These are phyloP conservation scores for Auricularia auricula-judae DNA, from an alignment of 768 basidiomycete genomes.

Conservation along the genomic window DNA sequence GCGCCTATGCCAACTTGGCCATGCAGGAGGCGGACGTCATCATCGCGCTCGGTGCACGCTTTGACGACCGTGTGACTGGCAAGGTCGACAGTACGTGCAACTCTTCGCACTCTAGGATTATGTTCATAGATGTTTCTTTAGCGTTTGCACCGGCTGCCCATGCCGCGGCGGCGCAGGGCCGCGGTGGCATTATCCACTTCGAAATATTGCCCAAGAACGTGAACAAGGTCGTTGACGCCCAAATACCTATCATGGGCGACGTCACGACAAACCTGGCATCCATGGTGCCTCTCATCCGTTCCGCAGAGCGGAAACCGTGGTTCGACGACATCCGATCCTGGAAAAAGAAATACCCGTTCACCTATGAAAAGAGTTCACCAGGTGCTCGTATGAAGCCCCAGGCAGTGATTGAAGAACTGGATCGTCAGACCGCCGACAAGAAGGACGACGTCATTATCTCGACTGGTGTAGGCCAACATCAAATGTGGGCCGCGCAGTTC, in stretches of 20 bases:
- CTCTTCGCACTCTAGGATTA: neutral
- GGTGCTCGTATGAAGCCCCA: constrained; percentile 86
- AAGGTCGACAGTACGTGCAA: constrained; percentile 48
- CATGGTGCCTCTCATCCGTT: constrained; percentile 69
- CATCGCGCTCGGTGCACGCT: constrained; percentile 91
- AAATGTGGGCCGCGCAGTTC: constrained; percentile 98
- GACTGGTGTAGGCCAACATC: constrained; percentile 98
- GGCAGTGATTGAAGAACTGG: constrained; percentile 89
- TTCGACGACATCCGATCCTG: constrained; percentile 70
- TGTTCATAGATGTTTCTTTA: constrained; percentile 4
- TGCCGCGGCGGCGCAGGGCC: constrained; percentile 73
- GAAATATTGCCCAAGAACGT: constrained; percentile 98
- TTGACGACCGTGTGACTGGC: constrained; percentile 97
- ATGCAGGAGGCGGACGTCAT: constrained; percentile 98
- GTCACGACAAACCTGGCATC: constrained; percentile 73
- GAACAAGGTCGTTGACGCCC: constrained; percentile 96
- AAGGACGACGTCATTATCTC: constrained; percentile 83
- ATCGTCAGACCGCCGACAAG: constrained; percentile 60
- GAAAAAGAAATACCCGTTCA: constrained; percentile 88
- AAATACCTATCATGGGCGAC: constrained; percentile 89
- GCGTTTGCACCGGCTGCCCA: constrained; percentile 85
- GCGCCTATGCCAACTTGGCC: constrained; percentile 92
- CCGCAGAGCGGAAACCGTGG: constrained; percentile 63
- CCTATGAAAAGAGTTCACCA: constrained; percentile 53
- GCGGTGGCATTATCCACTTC: constrained; percentile 97